phyloP scores from a whole-genome alignment of 192 early-diverging fungal species.

The Chytriomyces sp. region DNA sequence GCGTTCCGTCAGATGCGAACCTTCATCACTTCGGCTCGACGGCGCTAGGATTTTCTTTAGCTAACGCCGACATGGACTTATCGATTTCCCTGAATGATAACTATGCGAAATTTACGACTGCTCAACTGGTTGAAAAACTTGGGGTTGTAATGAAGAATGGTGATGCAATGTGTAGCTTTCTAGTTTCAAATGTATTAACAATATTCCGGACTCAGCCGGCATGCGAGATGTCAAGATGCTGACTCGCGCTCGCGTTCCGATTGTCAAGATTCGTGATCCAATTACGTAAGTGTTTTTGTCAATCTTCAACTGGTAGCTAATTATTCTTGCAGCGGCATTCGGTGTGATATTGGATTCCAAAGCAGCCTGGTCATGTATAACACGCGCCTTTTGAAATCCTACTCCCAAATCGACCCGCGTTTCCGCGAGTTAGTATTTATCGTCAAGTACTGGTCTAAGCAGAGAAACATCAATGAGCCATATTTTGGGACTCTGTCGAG shows the following conservation, averaged over 20 bases:
- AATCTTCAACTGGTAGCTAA: background rate
- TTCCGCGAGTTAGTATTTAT: slow-evolving; percentile 35
- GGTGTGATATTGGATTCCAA: slow-evolving; percentile 35
- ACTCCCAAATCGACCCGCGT: slow-evolving; percentile 37
- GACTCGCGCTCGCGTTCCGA: slow-evolving; percentile 40
- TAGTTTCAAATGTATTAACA: background rate
- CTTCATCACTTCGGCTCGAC: slow-evolving; percentile 40
- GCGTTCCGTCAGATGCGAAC: slow-evolving; percentile 2
- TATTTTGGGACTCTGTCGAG: slow-evolving; percentile 37
- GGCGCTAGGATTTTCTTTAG: slow-evolving; percentile 33
- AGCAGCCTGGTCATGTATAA: slow-evolving; percentile 36
- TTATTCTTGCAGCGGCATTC: slow-evolving; percentile 24
- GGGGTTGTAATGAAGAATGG: slow-evolving; percentile 34
- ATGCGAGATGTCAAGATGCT: slow-evolving; percentile 38
- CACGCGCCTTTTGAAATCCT: slow-evolving; percentile 34
- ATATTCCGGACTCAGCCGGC: slow-evolving; percentile 5
- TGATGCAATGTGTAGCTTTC: no score
- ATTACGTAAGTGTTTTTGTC: slow-evolving; percentile 14
- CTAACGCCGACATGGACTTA: slow-evolving; percentile 34
- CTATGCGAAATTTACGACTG: slow-evolving; percentile 12
- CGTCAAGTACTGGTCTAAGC: slow-evolving; percentile 45
- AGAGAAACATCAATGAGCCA: slow-evolving; percentile 43
- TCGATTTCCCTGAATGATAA: slow-evolving; percentile 23
- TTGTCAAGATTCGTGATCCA: slow-evolving; percentile 41
- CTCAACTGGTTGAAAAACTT: slow-evolving; percentile 40